Evolutionary conservation across 768 basidiomycete species (phyloP).

Genomic region (Xerocomellus chrysenteron): DNA sequence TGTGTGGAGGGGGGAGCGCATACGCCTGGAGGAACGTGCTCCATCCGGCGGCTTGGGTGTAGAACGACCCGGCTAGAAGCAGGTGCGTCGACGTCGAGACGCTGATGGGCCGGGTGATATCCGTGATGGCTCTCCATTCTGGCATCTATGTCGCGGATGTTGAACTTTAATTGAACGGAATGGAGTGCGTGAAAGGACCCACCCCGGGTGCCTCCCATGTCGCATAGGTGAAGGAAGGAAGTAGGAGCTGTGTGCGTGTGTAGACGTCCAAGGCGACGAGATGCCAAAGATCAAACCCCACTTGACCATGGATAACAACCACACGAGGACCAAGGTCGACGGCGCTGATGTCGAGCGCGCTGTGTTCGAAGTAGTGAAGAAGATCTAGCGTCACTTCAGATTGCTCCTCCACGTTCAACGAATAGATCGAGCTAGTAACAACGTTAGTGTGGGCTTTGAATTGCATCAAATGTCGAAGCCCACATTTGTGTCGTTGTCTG

Average conservation of each 20-base stretch:
- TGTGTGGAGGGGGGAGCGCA: conserved; percentile 1
- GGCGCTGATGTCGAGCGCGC: not conserved
- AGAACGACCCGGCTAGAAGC: conserved; percentile 8
- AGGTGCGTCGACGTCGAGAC: conserved; percentile 25
- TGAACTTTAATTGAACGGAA: not conserved
- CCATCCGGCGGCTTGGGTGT: not conserved
- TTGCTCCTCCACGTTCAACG: not conserved
- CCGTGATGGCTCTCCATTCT: not conserved
- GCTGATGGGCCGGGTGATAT: not conserved
- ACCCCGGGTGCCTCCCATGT: conserved; percentile 2
- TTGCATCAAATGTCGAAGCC: not conserved
- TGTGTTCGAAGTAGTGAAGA: conserved; percentile 11
- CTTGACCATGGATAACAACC: conserved; percentile 2
- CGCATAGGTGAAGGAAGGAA: not conserved
- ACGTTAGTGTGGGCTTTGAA: not conserved
- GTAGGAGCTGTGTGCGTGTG: conserved; percentile 1
- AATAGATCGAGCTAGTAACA: conserved; percentile 7
- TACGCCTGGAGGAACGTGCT: conserved; percentile 14
- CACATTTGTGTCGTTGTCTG: not conserved
- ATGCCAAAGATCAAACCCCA: not conserved
- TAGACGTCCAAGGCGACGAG: conserved; percentile 18
- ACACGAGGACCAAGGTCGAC: conserved; percentile 19
- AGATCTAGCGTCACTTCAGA: conserved; percentile 9
- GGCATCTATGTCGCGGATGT: not conserved
- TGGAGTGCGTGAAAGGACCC: not conserved